Percentiles rank a stretch among this genome's conserved stretches.
phyloP scores from a whole-genome alignment of 768 basidiomycete genomes.

The Hericium erinaceus region DNA sequence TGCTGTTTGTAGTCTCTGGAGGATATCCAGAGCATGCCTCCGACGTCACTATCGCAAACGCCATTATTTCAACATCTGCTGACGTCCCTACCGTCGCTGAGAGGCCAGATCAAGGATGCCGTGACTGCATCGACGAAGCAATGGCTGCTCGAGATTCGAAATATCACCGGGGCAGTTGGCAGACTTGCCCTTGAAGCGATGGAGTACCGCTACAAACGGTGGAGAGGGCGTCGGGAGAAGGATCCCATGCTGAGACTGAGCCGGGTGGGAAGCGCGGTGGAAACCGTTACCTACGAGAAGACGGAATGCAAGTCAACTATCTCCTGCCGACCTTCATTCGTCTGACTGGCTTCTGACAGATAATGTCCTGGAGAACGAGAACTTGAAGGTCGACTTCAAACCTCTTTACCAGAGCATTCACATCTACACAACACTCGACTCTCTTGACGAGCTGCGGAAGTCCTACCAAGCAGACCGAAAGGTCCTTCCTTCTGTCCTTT shows the following conservation, averaged over 20 bases:
- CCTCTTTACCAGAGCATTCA: slow-evolving; percentile 96
- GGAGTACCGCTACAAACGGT: slow-evolving; percentile 73
- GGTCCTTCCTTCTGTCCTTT: slow-evolving; percentile 29
- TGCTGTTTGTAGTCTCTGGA: slow-evolving; percentile 67
- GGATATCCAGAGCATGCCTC: slow-evolving; percentile 86
- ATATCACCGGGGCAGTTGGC: slow-evolving; percentile 80
- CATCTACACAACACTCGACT: slow-evolving; percentile 86
- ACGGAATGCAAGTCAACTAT: slow-evolving; percentile 46
- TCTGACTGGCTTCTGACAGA: slow-evolving; percentile 35
- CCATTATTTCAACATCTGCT: slow-evolving; percentile 89
- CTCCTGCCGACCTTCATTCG: background rate
- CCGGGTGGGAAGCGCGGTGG: slow-evolving; percentile 85
- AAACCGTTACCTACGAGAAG: slow-evolving; percentile 87
- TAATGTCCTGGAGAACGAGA: slow-evolving; percentile 87
- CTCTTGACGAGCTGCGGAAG: slow-evolving; percentile 79
- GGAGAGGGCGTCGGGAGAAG: slow-evolving; percentile 77
- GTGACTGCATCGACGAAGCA: slow-evolving; percentile 94
- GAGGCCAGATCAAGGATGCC: slow-evolving; percentile 82
- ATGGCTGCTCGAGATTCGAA: slow-evolving; percentile 93
- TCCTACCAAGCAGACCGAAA: slow-evolving; percentile 98
- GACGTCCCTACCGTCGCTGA: slow-evolving; percentile 84
- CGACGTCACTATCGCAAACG: slow-evolving; percentile 83
- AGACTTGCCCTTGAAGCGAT: slow-evolving; percentile 83
- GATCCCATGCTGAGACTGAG: slow-evolving; percentile 70
- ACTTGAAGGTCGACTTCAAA: slow-evolving; percentile 84